Evolutionary conservation across 2,329 filamentous ascomycete genomes (phyloP), one percentile per base, ranked within the genome.

Genomic region (Neopestalotiopsis rosae): DNA sequence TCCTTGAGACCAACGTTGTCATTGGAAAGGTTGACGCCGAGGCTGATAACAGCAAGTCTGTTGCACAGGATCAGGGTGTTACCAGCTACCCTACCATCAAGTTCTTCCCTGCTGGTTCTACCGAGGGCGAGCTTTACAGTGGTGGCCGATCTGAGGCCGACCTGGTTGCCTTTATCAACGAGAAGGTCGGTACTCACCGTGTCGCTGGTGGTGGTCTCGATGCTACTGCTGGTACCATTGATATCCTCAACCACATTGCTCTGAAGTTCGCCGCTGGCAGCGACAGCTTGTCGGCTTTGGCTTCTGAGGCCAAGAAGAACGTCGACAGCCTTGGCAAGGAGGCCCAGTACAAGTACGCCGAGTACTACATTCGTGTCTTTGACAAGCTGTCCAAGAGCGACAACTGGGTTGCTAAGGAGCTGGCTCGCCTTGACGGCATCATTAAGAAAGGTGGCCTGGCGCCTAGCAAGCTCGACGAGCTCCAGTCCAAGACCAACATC

Each of bases 11-110:
- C 70, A 86, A 88, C 73, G 94, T 99, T 72, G 79, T 97, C 59
- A 90, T 99, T 77, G 96, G 94, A 81, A 98, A 99, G 86, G 92
- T 99, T 71, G 95, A 99, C 79, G 95, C 94, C 78, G 95, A 99
- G 83, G 90, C 92, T 38, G 90, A 93, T 75, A 94, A 94, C 81
- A 90, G 81, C 81, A 98, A 97, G 84, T 88, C 88, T 59, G 90
- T 91, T 64, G 91, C 94, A 65, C 82, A 89, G 78, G 90, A 91
- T 65, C 91, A 96, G 79, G 94, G 91, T 70, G 89, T 99, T 74
- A 88, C 88, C 67, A 94, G 92, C 45, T 99, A 97, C 87, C 96
- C 96, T 64, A 99, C 96, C 71, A 97, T 99, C 86, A 97, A 97
- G 86, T 99, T 92, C 89, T 99, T 98, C 89, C 89, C 94, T 74